Evolutionary conservation across 352 stramenopile genomes (phyloP).

Genomic region (Phytopythium ostracodes): DNA sequence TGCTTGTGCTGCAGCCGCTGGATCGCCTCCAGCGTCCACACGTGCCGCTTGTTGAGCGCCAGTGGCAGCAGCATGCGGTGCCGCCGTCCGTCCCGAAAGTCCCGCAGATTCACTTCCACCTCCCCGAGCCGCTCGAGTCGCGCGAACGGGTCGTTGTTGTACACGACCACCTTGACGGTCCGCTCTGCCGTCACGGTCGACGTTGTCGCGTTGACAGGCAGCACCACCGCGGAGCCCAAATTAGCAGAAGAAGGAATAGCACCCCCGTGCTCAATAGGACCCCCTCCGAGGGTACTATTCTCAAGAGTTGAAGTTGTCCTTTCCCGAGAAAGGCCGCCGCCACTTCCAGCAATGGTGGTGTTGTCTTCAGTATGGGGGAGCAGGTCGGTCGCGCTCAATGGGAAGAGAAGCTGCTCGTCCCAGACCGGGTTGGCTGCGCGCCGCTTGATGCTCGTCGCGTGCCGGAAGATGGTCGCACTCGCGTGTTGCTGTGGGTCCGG

Average conservation of each 20-base stretch:
- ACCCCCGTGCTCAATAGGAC: not conserved
- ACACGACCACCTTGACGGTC: slow-evolving; percentile 42
- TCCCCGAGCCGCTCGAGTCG: slow-evolving; percentile 48
- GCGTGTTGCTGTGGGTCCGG: not conserved
- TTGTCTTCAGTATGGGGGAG: not conserved
- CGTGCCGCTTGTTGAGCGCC: slow-evolving; percentile 37
- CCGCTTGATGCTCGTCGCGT: slow-evolving; percentile 42
- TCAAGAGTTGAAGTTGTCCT: not conserved
- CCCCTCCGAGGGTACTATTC: not conserved
- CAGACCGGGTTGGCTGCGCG: slow-evolving; percentile 31
- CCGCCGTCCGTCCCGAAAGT: slow-evolving; percentile 22
- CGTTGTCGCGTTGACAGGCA: not conserved
- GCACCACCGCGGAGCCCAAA: not conserved
- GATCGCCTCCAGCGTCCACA: slow-evolving; percentile 45
- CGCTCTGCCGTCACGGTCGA: not conserved
- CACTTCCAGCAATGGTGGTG: not conserved
- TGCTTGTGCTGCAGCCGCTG: slow-evolving; percentile 44
- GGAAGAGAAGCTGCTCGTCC: slow-evolving; percentile 31
- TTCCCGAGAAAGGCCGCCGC: not conserved
- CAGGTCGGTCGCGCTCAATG: slow-evolving; percentile 19
- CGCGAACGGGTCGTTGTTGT: slow-evolving; percentile 53
- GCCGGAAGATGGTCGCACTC: slow-evolving; percentile 13
- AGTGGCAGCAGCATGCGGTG: slow-evolving; percentile 44
- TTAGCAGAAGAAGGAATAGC: not conserved
- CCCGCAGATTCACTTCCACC: slow-evolving; percentile 42